Conservation (phyloP, 768 basidiomycete species). For the Podaxis sp. region DNA sequence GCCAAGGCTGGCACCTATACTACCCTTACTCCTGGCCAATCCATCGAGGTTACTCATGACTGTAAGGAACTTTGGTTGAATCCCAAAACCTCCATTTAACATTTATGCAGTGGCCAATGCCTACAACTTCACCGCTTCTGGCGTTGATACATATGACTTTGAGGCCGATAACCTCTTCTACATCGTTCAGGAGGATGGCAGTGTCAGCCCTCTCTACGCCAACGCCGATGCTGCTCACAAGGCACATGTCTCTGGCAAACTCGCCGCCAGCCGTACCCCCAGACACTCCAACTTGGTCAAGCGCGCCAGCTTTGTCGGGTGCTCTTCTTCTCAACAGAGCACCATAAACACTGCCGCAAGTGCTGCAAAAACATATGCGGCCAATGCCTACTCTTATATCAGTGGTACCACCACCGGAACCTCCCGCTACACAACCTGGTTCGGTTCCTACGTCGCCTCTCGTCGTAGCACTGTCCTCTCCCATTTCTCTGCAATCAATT, state of each 20-base stretch:
- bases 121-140: slow-evolving; percentile 45
- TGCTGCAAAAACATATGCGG: slow-evolving; percentile 38
- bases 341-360: slow-evolving; percentile 35
- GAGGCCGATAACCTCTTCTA: slow-evolving; percentile 41
- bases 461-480: slow-evolving; percentile 35
- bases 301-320: slow-evolving; percentile 37
- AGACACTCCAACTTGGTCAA: slow-evolving; percentile 21
- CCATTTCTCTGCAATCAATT: slow-evolving; percentile 39
- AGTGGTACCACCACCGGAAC: slow-evolving; percentile 32
- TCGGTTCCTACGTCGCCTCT: slow-evolving; percentile 42
- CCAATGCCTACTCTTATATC: slow-evolving; percentile 33
- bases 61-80: slow-evolving; percentile 27
- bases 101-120: slow-evolving; percentile 36
- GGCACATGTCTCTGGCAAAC: slow-evolving; percentile 30
- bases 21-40: slow-evolving; percentile 38
- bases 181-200: slow-evolving; percentile 33
- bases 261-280: slow-evolving; percentile 20
- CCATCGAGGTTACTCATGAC: slow-evolving; percentile 35
- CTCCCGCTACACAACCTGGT: slow-evolving; percentile 49
- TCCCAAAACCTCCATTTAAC: neutral
- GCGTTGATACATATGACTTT: slow-evolving; percentile 40
- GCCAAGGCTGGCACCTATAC: slow-evolving; percentile 32
- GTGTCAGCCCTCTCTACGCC: slow-evolving; percentile 33
- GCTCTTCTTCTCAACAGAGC: slow-evolving; percentile 37
- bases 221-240: slow-evolving; percentile 25